Evolutionary conservation across 2,329 filamentous ascomycete genomes (phyloP), one percentile per base, ranked within the genome.

Genomic region (Xylaria sp.): DNA sequence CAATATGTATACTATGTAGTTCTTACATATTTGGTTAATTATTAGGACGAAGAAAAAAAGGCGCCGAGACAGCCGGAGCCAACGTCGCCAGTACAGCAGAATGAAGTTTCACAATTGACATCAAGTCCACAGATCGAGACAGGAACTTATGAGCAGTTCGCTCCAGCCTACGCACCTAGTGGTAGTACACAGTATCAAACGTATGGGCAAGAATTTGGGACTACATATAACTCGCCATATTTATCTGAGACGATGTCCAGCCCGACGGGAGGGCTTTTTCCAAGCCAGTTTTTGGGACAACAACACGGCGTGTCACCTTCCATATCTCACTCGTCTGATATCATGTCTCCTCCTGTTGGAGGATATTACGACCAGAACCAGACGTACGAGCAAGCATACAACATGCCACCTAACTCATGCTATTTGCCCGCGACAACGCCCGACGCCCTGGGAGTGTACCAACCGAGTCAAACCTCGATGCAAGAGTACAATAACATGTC

Each of bases 21-120:
- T 35, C 65, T 67, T 29, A 67, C 54, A 29, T 16, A 54, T 16
- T 21, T 47, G 6, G 16, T 50, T 9, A 10, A 6, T 35, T 35
- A 35, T 40, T 9, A 67, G 65, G 29, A 9, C 25, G 6, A 27
- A 10, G 18, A 10, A 44, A 29, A 37, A 23, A 8, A 21, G 16
- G 23, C 23, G 1, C 16, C 53, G 2, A 40, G 16, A 6, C 13
- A 40, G 23, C 16, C n/a, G 25, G 47, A 8, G 2, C 37, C 47
- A n/a, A 13, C 13, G 21, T n/a, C 48, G 21, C 18, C 27, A 18
- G 9, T 23, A 21, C 55, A 35, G 40, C 37, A 37, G 27, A 48
- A 23, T 9, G 27, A 55, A 23, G 37, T 27, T 8, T 37, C 21
- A 66, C 50, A 12, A 25, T 5, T 21, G 48, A 32, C 18, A 27